Evolutionary conservation across 495 filamentous ascomycete genomes (phyloP), one percentile per base, ranked within the genome.

Genomic region (Annulohypoxylon stygium): DNA sequence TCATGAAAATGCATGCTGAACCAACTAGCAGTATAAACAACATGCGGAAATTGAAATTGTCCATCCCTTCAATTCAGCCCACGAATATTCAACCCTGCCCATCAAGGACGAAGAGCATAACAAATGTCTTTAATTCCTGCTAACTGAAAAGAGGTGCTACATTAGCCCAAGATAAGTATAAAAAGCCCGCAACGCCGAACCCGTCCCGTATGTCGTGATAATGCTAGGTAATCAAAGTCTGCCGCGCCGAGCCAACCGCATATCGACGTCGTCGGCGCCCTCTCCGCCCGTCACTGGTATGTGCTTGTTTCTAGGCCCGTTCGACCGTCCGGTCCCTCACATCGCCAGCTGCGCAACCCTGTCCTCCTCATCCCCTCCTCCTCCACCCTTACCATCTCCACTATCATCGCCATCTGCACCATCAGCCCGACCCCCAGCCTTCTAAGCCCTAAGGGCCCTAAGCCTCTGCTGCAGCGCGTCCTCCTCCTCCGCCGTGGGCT

Each of bases 401-500:
- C 51, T 43, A 23, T 12, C 12, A 2, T 18, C 8, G 10, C 12
- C 55, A 7, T 25, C 36, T 0, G 16, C 57, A 18, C 43, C 55
- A 10, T 33, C 37, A 20, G 30, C 61, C 2, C 55, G 60, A 30
- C 61, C 51, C 34, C 10, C 33, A 8, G 55, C 61, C 26, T 54
- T 55, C 78, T 80, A 86, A 60, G 83, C 84, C 60, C 87, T 67
- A 63, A 89, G 74, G 34, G 87, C 87, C 64, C 87, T 79, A 76
- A 89, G 77, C 54, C 86, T 79, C 82, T 90, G 87, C 76, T 87
- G 86, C 67, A 90, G 78, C 45, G 87, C 88, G 78, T 91, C 88
- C 76, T 91, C 89, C 73, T 88, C 89, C 68, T 88, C 87, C 50
- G 88, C 81, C 20, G 87, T 88, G 20, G 87, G 87, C 67, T 88